These are phyloP conservation scores for Pleurotus salmoneostramineus DNA, from an alignment of 768 basidiomycete genomes.

Conservation along the genomic window DNA sequence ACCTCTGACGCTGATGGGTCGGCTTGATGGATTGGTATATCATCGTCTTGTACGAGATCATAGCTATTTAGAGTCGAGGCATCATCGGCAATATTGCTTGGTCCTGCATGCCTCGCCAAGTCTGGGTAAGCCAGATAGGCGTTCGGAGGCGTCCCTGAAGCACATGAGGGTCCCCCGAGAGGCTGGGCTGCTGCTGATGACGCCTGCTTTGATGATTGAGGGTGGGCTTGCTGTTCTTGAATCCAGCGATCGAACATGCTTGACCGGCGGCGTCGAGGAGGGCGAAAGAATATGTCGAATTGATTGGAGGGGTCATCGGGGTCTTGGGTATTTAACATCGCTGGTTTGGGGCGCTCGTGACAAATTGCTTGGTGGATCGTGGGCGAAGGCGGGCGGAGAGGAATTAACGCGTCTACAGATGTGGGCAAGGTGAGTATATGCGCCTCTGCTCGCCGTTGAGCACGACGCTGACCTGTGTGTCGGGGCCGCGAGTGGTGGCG, in stretches of 20 bases:
- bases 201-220: conserved; percentile 10
- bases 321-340: conserved; percentile 40
- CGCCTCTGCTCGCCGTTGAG: not conserved
- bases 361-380: not conserved
- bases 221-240: conserved; percentile 36
- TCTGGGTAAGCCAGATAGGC: conserved; percentile 42
- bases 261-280: conserved; percentile 37
- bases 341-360: not conserved
- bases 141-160: conserved; percentile 24
- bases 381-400: not conserved
- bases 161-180: not conserved
- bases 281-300: conserved; percentile 24
- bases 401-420: conserved; percentile 3
- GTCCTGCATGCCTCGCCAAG: conserved; percentile 20
- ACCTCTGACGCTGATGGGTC: conserved; percentile 12
- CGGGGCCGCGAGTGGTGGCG: no score
- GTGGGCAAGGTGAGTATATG: not conserved
- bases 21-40: conserved; percentile 31
- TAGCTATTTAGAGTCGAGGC: conserved; percentile 37
- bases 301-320: conserved; percentile 45
- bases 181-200: not conserved
- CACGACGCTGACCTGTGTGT: not conserved
- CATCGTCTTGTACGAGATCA: conserved; percentile 48
- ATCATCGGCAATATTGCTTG: conserved; percentile 20
- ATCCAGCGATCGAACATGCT: conserved; percentile 55